Evolutionary conservation across 441 rosid genomes (phyloP).

Genomic region (Pelargonium citronellum): DNA sequence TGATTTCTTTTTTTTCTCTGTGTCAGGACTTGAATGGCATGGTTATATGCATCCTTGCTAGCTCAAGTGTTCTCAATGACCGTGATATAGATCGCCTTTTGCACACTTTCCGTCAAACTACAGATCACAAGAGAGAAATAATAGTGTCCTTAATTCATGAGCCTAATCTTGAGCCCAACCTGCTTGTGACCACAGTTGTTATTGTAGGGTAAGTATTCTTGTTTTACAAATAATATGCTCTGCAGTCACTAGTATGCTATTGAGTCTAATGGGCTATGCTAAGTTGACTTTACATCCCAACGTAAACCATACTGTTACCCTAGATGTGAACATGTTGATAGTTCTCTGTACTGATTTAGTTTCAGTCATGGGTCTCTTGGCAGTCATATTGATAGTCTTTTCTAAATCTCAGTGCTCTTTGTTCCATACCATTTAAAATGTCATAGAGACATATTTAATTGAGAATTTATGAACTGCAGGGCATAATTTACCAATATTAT

Average conservation of each 20-base stretch:
- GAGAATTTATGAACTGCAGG: too few species aligned
- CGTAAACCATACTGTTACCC: conserved; percentile 3
- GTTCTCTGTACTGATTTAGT: conserved; percentile 4
- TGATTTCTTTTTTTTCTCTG: conserved; percentile 14
- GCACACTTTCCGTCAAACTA: conserved; percentile 56
- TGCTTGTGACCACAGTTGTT: conserved; percentile 60
- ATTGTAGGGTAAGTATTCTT: conserved; percentile 49
- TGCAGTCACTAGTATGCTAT: not conserved
- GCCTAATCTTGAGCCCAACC: conserved; percentile 53
- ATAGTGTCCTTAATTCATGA: conserved; percentile 51
- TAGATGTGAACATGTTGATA: not conserved
- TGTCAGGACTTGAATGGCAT: conserved; percentile 56
- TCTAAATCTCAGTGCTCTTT: not conserved
- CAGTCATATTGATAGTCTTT: not conserved
- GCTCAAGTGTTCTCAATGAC: conserved; percentile 42
- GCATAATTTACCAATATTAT: too few species aligned
- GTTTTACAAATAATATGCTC: not conserved
- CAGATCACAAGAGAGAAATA: conserved; percentile 54
- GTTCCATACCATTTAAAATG: not conserved
- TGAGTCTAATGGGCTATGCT: conserved; percentile 9
- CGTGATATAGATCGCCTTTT: conserved; percentile 43
- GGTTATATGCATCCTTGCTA: conserved; percentile 57
- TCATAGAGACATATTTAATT: too few species aligned
- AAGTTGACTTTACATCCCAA: not conserved
- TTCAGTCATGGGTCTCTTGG: conserved; percentile 12